Percentiles rank a stretch among this genome's conserved stretches.
Evolutionary conservation across 129 eudicot genomes (phyloP).

Genomic region (Erigeron canadensis): DNA sequence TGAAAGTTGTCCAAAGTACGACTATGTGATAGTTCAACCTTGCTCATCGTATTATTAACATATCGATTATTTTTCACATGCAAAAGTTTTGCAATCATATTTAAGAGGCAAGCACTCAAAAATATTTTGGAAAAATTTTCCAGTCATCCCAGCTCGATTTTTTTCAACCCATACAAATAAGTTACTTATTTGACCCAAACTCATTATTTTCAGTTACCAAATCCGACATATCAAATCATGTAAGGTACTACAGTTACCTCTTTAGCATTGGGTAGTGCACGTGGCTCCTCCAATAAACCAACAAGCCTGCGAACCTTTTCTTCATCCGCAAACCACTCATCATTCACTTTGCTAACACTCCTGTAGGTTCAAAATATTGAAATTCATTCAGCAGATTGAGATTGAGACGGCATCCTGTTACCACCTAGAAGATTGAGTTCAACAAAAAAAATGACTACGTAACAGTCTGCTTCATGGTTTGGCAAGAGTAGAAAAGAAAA

Average conservation of each 20-base stretch:
- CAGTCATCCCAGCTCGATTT: background rate
- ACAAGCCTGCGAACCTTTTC: constrained; percentile 80
- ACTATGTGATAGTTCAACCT: too few species aligned
- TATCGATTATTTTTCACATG: too few species aligned
- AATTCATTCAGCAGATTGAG: constrained; percentile 21
- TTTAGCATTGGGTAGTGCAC: constrained; percentile 49
- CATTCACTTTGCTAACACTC: constrained; percentile 96
- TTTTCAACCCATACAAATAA: too few species aligned
- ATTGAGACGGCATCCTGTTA: constrained; percentile 24
- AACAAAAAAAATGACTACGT: constrained; percentile 19
- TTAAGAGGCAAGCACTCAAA: background rate
- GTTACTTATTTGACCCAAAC: background rate
- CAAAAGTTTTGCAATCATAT: background rate
- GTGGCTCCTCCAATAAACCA: constrained; percentile 70
- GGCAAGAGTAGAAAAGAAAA: constrained; percentile 4
- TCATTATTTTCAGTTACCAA: background rate
- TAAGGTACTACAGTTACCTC: constrained; percentile 48
- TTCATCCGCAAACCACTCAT: constrained; percentile 97
- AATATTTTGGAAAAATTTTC: background rate
- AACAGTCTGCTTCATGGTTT: constrained; percentile 23
- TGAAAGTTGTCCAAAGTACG: too few species aligned
- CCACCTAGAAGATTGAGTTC: constrained; percentile 29
- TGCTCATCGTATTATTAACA: too few species aligned
- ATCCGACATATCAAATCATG: constrained; percentile 5
- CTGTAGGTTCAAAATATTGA: constrained; percentile 46